Percentiles rank a stretch among this genome's conserved stretches.
These are phyloP conservation scores for Biancaea sappan DNA, from an alignment of 306 rosid species.

Conservation along the genomic window DNA sequence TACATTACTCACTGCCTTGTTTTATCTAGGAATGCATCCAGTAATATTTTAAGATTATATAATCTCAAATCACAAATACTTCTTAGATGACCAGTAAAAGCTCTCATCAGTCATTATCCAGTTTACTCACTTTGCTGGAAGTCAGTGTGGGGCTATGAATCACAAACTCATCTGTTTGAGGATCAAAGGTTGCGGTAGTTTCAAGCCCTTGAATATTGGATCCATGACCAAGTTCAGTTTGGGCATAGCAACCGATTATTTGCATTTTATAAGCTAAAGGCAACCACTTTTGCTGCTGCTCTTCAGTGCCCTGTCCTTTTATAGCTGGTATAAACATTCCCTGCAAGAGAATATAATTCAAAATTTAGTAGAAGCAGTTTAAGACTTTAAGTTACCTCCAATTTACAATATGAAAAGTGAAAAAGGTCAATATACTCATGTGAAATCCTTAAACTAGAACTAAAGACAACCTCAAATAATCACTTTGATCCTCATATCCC, in stretches of 20 bases:
- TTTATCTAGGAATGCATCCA: slow-evolving; percentile 11
- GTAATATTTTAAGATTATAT: slow-evolving; percentile 14
- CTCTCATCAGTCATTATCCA: background rate
- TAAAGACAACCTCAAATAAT: background rate
- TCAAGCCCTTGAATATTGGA: slow-evolving; percentile 98
- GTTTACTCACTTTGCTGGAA: slow-evolving; percentile 84
- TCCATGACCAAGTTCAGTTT: slow-evolving; percentile 99
- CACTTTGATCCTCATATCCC: background rate
- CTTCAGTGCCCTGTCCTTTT: slow-evolving; percentile 89
- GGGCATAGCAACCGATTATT: slow-evolving; percentile 99
- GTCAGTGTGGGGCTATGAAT: slow-evolving; percentile 92
- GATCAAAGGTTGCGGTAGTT: slow-evolving; percentile 95
- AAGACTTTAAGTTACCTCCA: background rate
- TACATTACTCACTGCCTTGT: background rate
- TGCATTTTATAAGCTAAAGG: slow-evolving; percentile 88
- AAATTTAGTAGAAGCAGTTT: slow-evolving; percentile 17
- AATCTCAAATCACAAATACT: slow-evolving; percentile 5
- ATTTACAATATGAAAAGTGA: background rate
- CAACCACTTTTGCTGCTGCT: slow-evolving; percentile 91
- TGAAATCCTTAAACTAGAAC: slow-evolving; percentile 12
- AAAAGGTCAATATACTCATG: slow-evolving; percentile 4
- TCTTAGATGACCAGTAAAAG: background rate
- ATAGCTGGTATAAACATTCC: slow-evolving; percentile 94
- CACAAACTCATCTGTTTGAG: slow-evolving; percentile 78
- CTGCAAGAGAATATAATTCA: slow-evolving; percentile 44